A percentile compares a stretch with the other conserved stretches of the same genome.
phyloP scores from a whole-genome alignment of 2,329 filamentous ascomycete species.

The Hortaea sp. region DNA sequence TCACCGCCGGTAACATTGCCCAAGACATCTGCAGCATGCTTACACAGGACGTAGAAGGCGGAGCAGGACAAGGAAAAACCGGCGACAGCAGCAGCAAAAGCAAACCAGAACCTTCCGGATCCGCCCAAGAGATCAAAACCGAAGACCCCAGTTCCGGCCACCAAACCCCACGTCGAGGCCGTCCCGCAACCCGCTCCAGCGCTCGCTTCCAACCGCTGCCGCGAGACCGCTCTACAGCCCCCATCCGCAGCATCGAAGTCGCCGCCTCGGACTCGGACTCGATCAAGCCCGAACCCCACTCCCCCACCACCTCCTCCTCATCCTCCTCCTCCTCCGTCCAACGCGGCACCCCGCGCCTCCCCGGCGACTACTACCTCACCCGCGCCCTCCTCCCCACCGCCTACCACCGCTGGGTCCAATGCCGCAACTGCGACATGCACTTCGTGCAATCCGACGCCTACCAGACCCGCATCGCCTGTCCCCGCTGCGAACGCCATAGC shows the following conservation, averaged over 20 bases:
- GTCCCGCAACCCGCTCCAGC: constrained; percentile 8
- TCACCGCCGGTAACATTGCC: constrained; percentile 18
- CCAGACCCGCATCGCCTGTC: constrained; percentile 74
- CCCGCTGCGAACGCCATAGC: constrained; percentile 86
- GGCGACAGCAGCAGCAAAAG: too few species aligned
- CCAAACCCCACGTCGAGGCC: neutral
- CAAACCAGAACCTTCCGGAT: neutral
- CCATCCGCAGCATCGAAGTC: constrained; percentile 19
- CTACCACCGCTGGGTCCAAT: constrained; percentile 76
- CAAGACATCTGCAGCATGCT: constrained; percentile 22
- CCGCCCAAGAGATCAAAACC: neutral
- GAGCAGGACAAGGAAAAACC: too few species aligned
- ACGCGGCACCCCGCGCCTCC: constrained; percentile 29
- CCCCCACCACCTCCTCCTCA: neutral
- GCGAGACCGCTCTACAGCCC: constrained; percentile 5
- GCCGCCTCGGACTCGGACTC: constrained; percentile 6
- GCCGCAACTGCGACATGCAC: constrained; percentile 67
- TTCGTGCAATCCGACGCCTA: constrained; percentile 89
- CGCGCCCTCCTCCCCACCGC: constrained; percentile 64
- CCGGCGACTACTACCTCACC: constrained; percentile 65
- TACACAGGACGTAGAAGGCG: constrained; percentile 11
- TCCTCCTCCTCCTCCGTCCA: constrained; percentile 5
- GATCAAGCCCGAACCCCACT: constrained; percentile 9
- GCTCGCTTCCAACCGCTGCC: neutral
- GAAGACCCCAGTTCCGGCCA: neutral